Evolutionary conservation across 805 yeast genomes (phyloP), one percentile per base, ranked within the genome.

Genomic region (Monosporozyma siamensis): DNA sequence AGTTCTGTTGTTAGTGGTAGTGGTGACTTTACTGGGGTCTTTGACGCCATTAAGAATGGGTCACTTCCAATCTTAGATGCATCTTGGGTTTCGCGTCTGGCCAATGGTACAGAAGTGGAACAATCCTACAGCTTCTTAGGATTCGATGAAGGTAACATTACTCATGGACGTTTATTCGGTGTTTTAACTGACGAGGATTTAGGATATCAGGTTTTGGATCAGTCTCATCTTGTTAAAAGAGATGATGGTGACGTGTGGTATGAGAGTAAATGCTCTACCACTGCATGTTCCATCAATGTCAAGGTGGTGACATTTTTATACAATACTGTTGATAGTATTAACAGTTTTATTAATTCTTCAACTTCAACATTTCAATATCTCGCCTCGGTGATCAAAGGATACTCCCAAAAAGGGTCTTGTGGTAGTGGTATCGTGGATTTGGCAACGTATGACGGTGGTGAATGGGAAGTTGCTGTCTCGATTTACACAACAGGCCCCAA

Each of bases 391-490:
- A 12, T 20, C 9, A 32, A 24, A 12, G 6, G 30, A 21, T 15
- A 36, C 38, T 21, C 38, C 6, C 36, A 8, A 31, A 25, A 37
- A 38, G 27, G n/a, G 18, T 9, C n/a, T 21, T 42, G 45, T 34
- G 41, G 42, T 15, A 12, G 30, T 24, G 30, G 34, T 30, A 34
- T 32, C 18, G 15, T 43, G 6, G 40, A 36, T 24, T n/a, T 43
- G 11, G 12, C 29, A 22, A 43, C 37, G 15, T 39, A 36, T 22
- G 46, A 40, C 21, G 38, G 29, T 31, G 41, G 39, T 7, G 31
- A 44, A 21, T 44, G 44, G 46, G 41, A 44, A 34, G 38, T 40
- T 9, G 44, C 39, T 24, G 15, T 29, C 14, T 23, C 44, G 12
- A 27, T 31, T 9, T 44, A 25, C 34, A 32, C 42, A n/a, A 32